Conservation (phyloP, 164 flowering plant genomes). For the Dillenia suffruticosa region DNA sequence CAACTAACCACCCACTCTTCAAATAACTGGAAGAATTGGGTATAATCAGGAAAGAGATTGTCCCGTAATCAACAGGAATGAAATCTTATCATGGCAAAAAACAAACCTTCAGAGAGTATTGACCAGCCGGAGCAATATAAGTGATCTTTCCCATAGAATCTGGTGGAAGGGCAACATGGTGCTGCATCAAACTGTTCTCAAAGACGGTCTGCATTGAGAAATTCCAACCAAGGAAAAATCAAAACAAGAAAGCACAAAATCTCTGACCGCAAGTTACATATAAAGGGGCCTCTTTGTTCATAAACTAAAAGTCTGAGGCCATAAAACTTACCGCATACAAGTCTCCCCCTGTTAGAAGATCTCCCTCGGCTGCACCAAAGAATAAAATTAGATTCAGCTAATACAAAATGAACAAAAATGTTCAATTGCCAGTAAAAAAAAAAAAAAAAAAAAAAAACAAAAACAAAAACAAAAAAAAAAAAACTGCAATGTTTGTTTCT, state of each 20-base stretch:
- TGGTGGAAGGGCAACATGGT: slow-evolving; percentile 95
- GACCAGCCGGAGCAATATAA: slow-evolving; percentile 88
- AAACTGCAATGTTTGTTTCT: neutral
- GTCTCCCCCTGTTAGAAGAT: slow-evolving; percentile 94
- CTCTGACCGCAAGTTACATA: neutral
- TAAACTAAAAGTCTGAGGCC: neutral
- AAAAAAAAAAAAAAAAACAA: neutral
- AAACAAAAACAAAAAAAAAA: too few species aligned
- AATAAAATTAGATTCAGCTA: neutral
- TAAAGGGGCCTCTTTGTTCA: neutral
- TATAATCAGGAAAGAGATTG: too few species aligned
- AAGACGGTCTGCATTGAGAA: slow-evolving; percentile 65
- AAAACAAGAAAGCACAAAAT: neutral
- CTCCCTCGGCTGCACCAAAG: slow-evolving; percentile 77
- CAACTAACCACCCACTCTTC: too few species aligned
- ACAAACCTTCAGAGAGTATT: slow-evolving; percentile 83
- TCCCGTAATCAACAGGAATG: neutral
- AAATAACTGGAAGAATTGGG: too few species aligned
- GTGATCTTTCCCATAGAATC: slow-evolving; percentile 92
- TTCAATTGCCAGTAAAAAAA: too few species aligned
- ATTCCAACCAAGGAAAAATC: slow-evolving; percentile 1
- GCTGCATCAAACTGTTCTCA: slow-evolving; percentile 93
- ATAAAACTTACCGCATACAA: slow-evolving; percentile 84
- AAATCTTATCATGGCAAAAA: neutral
- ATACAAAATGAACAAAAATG: neutral